Base-by-base conservation (phyloP, 768 basidiomycete species). In the Cystofilobasidium ferigula region DNA sequence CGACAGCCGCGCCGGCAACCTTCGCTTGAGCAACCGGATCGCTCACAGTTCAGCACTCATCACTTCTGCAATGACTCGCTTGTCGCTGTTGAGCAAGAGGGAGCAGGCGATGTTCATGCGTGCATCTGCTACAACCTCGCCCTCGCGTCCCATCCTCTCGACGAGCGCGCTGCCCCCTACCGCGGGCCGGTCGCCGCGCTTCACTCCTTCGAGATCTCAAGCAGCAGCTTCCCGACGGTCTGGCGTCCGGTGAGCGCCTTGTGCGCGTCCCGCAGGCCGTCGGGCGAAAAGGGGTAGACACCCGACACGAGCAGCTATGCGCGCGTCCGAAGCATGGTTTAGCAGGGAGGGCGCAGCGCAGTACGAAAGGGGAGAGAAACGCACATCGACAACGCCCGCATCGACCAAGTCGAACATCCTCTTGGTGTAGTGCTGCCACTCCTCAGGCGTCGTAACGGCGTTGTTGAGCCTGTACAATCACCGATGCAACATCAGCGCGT, bases 161-260 rank as follows among this genome's bases (percentile, higher is more conserved):
- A n/a, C n/a, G n/a, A n/a, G n/a, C n/a, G n/a, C n/a, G n/a, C n/a
- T n/a, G n/a, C n/a, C n/a, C n/a, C n/a, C n/a, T n/a, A n/a, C n/a
- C n/a, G n/a, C n/a, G n/a, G n/a, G n/a, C n/a, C n/a, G n/a, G n/a
- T n/a, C n/a, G n/a, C n/a, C n/a, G n/a, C n/a, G n/a, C n/a, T n/a
- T 47, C 45, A 47, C 45, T 47, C 14, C 42, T 56, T 67, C n/a
- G 72, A 72, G 24, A 90, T 80, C 74, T 87, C 88, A 70, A 97
- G 79, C 59, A 98, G 69, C 71, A 99, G 75, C 75, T 98, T 99
- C 3, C 94, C 94, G 1, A 81, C 81, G 13, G 90, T 89, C 74
- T 83, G 85, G 56, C 94, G 85, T 12, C 82, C 79, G 0, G 81
- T 81, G 67, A 97, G 79, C 72, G 94, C 92, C 16, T 71, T 79